Evolutionary conservation across 148 eudicot species (phyloP).

Genomic region (Nepenthes gracilis): DNA sequence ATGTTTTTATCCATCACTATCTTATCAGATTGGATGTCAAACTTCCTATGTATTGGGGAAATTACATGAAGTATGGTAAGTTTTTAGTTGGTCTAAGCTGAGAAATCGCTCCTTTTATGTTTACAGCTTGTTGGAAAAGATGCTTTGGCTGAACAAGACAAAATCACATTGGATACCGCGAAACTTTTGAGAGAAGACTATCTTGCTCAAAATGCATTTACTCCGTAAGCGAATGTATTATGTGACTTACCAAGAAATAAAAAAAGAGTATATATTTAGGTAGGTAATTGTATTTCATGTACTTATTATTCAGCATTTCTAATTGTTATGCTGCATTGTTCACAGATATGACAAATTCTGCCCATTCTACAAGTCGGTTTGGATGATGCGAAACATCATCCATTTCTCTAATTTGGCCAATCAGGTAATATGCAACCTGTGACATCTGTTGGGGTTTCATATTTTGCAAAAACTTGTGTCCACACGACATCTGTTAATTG

Average conservation of each 20-base stretch:
- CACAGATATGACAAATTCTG: constrained; percentile 93
- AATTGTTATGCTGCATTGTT: constrained; percentile 4
- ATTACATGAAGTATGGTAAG: no score
- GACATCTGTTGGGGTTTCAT: not conserved
- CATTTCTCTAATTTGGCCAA: constrained; percentile 96
- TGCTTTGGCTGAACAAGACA: constrained; percentile 96
- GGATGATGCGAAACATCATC: constrained; percentile 99
- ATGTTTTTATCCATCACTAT: no score
- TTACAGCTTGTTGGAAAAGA: constrained; percentile 95
- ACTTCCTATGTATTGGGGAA: no score
- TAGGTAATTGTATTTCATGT: not conserved
- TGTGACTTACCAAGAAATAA: no score
- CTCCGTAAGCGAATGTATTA: constrained; percentile 47
- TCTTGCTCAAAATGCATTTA: constrained; percentile 98
- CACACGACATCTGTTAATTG: no score
- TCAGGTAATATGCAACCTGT: constrained; percentile 39
- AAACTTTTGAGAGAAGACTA: constrained; percentile 97
- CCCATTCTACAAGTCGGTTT: constrained; percentile 96
- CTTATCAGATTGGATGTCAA: no score
- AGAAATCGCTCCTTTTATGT: not conserved
- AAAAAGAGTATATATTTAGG: no score
- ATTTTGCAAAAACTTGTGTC: no score
- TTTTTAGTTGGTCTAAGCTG: not conserved
- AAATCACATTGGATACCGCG: constrained; percentile 89
- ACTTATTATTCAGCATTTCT: not conserved